Percentiles rank a stretch among this genome's conserved stretches.
Conservation (phyloP, 306 rosid genomes). For the Macrotyloma uniflorum region DNA sequence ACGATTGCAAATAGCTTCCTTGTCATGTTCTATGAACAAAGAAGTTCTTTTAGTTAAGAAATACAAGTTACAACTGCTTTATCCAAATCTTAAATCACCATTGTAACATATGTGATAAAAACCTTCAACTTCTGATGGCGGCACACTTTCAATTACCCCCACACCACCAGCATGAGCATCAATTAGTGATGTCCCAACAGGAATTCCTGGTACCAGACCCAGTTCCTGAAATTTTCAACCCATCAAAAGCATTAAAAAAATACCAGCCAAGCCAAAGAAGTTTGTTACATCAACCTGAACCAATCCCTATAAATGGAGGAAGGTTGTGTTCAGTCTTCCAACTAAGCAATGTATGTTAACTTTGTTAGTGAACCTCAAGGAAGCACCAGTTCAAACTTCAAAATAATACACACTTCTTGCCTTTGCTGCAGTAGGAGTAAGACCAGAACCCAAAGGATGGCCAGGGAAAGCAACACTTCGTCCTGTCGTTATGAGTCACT, state of each 20-base stretch:
- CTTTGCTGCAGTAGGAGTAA: conserved; percentile 88
- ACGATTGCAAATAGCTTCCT: conserved; percentile 71
- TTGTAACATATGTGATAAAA: conserved; percentile 27
- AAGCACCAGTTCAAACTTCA: conserved; percentile 56
- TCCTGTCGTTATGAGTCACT: conserved; percentile 66
- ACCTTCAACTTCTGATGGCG: conserved; percentile 63
- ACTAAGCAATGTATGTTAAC: conserved; percentile 41
- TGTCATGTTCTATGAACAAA: conserved; percentile 55
- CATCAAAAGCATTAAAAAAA: conserved; percentile 1
- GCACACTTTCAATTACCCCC: conserved; percentile 90
- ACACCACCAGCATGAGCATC: conserved; percentile 99
- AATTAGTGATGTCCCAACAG: conserved; percentile 90
- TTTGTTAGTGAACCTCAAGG: conserved; percentile 47
- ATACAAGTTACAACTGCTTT: conserved; percentile 8
- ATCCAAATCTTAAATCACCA: conserved; percentile 31
- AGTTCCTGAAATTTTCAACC: conserved; percentile 74
- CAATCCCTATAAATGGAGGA: conserved; percentile 40
- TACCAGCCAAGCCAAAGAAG: conserved; percentile 7
- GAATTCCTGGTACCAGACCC: conserved; percentile 83
- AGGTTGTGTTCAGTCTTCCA: conserved; percentile 32
- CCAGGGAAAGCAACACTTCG: conserved; percentile 99
- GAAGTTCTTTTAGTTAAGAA: conserved; percentile 32
- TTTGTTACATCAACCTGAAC: conserved; percentile 38
- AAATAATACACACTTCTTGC: conserved; percentile 68
- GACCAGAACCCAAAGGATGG: conserved; percentile 95